phyloP scores from a whole-genome alignment of 306 rosid genomes.

The Cucumis cinereus region DNA sequence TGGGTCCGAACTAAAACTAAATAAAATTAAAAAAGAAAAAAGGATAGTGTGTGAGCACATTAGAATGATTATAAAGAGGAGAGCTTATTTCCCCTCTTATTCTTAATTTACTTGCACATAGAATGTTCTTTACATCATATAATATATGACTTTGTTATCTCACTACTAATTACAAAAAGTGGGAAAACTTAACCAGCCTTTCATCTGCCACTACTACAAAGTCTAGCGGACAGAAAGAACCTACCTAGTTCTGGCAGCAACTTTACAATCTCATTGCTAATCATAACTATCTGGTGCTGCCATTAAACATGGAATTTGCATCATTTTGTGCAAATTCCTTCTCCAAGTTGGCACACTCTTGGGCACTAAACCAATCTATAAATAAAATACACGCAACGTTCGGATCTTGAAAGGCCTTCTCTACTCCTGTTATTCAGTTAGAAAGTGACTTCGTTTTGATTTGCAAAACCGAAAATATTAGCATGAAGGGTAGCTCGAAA shows the following conservation, averaged over 20 bases:
- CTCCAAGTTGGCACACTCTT: neutral
- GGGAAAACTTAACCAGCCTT: neutral
- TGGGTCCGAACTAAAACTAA: no score
- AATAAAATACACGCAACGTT: neutral
- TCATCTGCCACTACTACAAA: neutral
- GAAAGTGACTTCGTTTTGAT: neutral
- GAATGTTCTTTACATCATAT: neutral
- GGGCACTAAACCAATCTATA: neutral
- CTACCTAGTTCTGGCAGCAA: neutral
- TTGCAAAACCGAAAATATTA: neutral
- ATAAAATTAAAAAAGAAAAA: no score
- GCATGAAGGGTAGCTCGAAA: neutral
- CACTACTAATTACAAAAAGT: neutral
- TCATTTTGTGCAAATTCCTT: neutral
- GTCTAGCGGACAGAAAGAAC: neutral
- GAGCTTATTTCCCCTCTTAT: neutral
- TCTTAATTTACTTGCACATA: neutral
- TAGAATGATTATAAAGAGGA: neutral
- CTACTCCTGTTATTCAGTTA: neutral
- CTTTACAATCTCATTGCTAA: neutral
- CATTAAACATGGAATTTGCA: neutral
- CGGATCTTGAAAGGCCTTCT: neutral
- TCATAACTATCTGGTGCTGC: neutral
- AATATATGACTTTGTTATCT: neutral
- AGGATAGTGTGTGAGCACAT: no score